Percentiles rank a stretch among this genome's conserved stretches.
These are phyloP conservation scores for Tulasnella sp. DNA, from an alignment of 768 basidiomycete species.

Conservation along the genomic window DNA sequence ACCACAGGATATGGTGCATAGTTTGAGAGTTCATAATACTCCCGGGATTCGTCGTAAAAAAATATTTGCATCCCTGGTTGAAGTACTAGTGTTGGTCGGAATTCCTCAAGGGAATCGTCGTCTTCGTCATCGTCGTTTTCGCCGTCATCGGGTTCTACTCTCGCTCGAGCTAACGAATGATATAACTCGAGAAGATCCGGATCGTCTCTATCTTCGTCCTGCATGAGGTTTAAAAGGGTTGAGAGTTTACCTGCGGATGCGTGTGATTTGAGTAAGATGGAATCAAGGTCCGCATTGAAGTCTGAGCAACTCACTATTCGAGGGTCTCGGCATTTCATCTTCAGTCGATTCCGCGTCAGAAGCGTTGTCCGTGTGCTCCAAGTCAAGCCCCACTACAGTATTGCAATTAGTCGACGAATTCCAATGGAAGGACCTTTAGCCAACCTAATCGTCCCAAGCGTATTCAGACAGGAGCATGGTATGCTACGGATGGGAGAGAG, in stretches of 20 bases:
- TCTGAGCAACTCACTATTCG: not conserved
- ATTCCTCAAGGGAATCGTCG: not conserved
- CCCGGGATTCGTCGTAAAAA: not conserved
- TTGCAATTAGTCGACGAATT: not conserved
- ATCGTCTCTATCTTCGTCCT: too few relatives aligned
- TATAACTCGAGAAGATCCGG: too few relatives aligned
- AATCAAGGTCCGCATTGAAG: not conserved
- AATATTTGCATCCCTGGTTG: not conserved
- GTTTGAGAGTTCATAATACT: slow-evolving; percentile 42
- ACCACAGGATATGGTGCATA: slow-evolving; percentile 56
- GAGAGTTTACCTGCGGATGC: too few relatives aligned
- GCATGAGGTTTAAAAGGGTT: too few relatives aligned
- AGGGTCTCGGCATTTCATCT: not conserved
- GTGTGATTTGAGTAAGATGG: too few relatives aligned
- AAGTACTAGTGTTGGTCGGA: not conserved
- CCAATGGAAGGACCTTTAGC: not conserved
- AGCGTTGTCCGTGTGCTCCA: not conserved
- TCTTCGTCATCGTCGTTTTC: not conserved
- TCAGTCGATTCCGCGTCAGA: not conserved
- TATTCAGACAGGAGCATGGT: not conserved
- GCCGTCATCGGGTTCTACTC: not conserved
- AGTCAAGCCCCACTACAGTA: not conserved
- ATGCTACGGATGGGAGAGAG: not conserved
- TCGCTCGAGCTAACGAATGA: too few relatives aligned
- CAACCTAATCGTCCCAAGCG: not conserved